These are phyloP conservation scores for Colletotrichum cordylinicola DNA, from an alignment of 2,329 filamentous ascomycete species.

Conservation along the genomic window DNA sequence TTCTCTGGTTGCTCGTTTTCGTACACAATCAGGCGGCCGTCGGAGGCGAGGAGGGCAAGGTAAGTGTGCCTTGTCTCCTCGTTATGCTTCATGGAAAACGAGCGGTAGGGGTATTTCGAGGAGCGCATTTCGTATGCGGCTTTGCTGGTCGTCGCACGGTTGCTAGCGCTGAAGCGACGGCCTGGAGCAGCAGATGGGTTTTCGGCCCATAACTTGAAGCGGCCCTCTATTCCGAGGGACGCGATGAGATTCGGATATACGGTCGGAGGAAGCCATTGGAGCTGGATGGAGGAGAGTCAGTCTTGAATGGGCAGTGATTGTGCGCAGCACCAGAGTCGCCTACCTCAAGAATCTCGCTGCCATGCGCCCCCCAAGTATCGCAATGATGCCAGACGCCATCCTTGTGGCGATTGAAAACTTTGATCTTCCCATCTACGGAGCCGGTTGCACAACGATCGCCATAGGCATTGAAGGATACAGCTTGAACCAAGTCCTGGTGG, in stretches of 20 bases:
- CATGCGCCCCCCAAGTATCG: constrained; percentile 90
- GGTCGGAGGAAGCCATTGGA: constrained; percentile 92
- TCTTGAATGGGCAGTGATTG: neutral
- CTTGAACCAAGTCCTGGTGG: constrained; percentile 81
- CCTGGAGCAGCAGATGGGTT: constrained; percentile 82
- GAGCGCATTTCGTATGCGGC: constrained; percentile 62
- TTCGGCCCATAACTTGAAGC: constrained; percentile 92
- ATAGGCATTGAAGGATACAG: constrained; percentile 89
- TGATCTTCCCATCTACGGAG: constrained; percentile 90
- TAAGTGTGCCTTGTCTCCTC: constrained; percentile 82
- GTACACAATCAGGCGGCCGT: constrained; percentile 79
- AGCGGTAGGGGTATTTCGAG: constrained; percentile 73
- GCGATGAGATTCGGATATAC: constrained; percentile 86
- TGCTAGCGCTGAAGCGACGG: constrained; percentile 77
- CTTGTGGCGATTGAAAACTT: constrained; percentile 86
- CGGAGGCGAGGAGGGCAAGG: constrained; percentile 82
- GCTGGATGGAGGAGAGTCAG: constrained; percentile 51
- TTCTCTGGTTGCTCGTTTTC: constrained; percentile 88
- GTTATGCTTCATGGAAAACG: constrained; percentile 84
- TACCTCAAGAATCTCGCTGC: constrained; percentile 89
- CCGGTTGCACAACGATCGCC: constrained; percentile 91
- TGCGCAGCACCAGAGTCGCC: constrained; percentile 30
- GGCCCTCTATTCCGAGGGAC: constrained; percentile 87
- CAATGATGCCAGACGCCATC: constrained; percentile 79
- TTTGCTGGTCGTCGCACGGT: constrained; percentile 42